phyloP scores from a whole-genome alignment of 2,329 filamentous ascomycete species.

The Phialemonium atrogriseum region DNA sequence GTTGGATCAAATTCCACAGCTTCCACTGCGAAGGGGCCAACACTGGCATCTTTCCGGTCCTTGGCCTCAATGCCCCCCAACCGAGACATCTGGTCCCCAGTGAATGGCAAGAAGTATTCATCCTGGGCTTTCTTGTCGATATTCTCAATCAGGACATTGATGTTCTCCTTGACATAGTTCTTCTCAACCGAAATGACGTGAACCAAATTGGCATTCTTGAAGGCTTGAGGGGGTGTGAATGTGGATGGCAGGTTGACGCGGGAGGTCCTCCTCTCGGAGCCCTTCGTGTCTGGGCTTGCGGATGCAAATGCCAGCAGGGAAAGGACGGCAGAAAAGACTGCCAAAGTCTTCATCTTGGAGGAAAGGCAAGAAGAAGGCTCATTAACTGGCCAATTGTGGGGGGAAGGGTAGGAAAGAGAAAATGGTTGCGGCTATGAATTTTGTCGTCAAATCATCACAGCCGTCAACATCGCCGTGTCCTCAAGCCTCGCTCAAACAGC shows the following conservation, averaged over 20 bases:
- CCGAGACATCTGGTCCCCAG: slow-evolving; percentile 62
- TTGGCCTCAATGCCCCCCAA: slow-evolving; percentile 85
- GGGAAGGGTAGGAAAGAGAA: slow-evolving; percentile 4
- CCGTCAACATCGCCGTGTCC: slow-evolving; percentile 21
- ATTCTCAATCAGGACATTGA: slow-evolving; percentile 95
- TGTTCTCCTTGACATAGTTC: slow-evolving; percentile 77
- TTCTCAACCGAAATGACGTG: slow-evolving; percentile 90
- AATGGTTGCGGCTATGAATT: slow-evolving; percentile 8
- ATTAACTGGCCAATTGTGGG: slow-evolving; percentile 17
- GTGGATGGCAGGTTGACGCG: slow-evolving; percentile 51
- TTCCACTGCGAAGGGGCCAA: slow-evolving; percentile 61
- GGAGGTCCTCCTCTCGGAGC: slow-evolving; percentile 31
- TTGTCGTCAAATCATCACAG: slow-evolving; percentile 13
- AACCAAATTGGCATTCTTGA: slow-evolving; percentile 88
- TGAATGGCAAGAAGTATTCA: slow-evolving; percentile 89
- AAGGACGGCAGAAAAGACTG: slow-evolving; percentile 48
- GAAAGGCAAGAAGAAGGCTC: slow-evolving; percentile 13
- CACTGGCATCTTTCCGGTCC: slow-evolving; percentile 73
- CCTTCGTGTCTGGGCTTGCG: slow-evolving; percentile 20
- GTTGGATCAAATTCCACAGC: slow-evolving; percentile 55
- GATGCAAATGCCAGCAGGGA: slow-evolving; percentile 46
- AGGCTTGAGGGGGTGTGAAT: slow-evolving; percentile 83
- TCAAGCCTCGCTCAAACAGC: slow-evolving; percentile 13
- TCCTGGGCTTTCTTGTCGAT: slow-evolving; percentile 67
- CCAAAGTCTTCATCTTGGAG: slow-evolving; percentile 36